phyloP scores from a whole-genome alignment of 106 monocot species.

The Allium fistulosum region DNA sequence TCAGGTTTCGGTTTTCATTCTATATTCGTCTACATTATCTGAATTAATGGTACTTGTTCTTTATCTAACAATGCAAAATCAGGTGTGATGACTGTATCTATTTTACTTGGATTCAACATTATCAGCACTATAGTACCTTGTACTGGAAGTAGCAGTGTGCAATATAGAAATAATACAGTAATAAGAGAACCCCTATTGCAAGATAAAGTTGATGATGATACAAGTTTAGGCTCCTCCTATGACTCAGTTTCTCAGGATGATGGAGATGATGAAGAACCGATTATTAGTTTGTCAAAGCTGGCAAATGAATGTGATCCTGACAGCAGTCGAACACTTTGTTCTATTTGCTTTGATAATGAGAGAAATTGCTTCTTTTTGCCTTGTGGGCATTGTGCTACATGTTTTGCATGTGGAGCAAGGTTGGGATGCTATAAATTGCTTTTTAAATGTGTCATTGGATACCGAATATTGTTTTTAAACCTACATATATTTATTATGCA shows the following conservation, averaged over 20 bases:
- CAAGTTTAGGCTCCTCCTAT: conserved; percentile 58
- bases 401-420: conserved; percentile 52
- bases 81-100: conserved; percentile 16
- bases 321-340: conserved; percentile 16
- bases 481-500: conserved; percentile 7
- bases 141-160: conserved; percentile 3
- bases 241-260: conserved; percentile 49
- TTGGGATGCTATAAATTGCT: neutral
- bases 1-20: conserved; percentile 23
- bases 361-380: conserved; percentile 63
- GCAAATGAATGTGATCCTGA: conserved; percentile 7
- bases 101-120: conserved; percentile 31
- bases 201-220: conserved; percentile 33
- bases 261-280: conserved; percentile 22
- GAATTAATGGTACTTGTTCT: neutral
- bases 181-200: conserved; percentile 24
- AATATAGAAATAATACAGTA: neutral
- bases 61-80: neutral
- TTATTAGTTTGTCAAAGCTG: neutral
- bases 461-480: neutral
- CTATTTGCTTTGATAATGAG: conserved; percentile 34
- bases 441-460: neutral
- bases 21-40: neutral
- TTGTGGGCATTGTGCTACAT: conserved; percentile 47
- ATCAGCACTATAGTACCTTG: neutral